Percentiles rank a stretch among this genome's conserved stretches.
Conservation (phyloP, 495 filamentous ascomycete species). For the Neurospora sp. region DNA sequence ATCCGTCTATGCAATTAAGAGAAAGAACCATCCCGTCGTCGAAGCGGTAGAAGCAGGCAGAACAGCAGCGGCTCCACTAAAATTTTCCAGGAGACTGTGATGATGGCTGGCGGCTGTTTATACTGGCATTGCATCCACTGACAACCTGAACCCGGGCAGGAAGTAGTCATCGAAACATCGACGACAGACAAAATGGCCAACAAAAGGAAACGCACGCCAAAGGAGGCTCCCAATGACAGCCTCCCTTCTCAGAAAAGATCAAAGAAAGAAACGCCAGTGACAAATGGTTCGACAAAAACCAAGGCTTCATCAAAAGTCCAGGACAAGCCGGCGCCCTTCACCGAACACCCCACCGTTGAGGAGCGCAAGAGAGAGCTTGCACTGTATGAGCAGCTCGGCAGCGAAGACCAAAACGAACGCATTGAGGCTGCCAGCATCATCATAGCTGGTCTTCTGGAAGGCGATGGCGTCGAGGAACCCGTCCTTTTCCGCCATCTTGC, state of each 20-base stretch:
- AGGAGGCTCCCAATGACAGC: conserved; percentile 20
- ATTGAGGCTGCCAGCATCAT: conserved; percentile 41
- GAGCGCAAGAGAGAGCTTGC: conserved; percentile 37
- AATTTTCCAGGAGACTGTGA: background rate
- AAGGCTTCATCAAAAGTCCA: conserved; percentile 1
- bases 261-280: conserved; percentile 21
- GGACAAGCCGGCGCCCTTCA: conserved; percentile 26
- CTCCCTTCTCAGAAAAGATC: conserved; percentile 34
- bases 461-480: conserved; percentile 29
- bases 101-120: background rate
- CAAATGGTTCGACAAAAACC: conserved; percentile 12
- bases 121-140: background rate
- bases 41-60: background rate
- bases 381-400: conserved; percentile 43
- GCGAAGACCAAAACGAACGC: conserved; percentile 39
- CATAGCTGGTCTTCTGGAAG: conserved; percentile 33
- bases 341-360: conserved; percentile 30
- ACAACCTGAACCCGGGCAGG: background rate
- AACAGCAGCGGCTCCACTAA: background rate
- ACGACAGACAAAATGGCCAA: conserved; percentile 20
- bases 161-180: background rate
- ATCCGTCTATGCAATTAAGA: background rate
- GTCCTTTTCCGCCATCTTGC: conserved; percentile 44
- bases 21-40: background rate
- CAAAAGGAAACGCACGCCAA: conserved; percentile 35